Percentiles rank a stretch among this genome's conserved stretches.
Evolutionary conservation across 805 yeast species (phyloP).

Genomic region (Saturnispora hagleri): DNA sequence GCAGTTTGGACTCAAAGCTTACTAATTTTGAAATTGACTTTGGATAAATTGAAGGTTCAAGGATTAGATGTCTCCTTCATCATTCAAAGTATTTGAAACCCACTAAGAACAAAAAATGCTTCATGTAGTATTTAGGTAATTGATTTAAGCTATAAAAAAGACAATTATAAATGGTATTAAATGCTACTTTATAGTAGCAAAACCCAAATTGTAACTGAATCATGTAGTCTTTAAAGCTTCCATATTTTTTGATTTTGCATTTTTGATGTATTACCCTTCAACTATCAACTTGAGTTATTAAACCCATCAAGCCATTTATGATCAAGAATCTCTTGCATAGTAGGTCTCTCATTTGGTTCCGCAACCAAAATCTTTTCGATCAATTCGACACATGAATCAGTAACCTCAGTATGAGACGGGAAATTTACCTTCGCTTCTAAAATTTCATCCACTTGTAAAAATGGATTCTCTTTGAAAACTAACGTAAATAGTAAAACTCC

Average conservation of each 20-base stretch:
- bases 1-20: conserved; percentile 5
- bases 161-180: too few species aligned
- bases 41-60: conserved; percentile 1
- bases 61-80: conserved; percentile 6
- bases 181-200: too few species aligned
- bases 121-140: not conserved
- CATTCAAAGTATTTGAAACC: not conserved
- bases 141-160: not conserved
- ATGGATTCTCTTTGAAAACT: conserved; percentile 90
- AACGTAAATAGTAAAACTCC: conserved; percentile 87
- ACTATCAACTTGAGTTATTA: conserved; percentile 7
- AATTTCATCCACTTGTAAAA: conserved; percentile 90
- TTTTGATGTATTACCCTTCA: not conserved
- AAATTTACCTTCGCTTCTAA: conserved; percentile 79
- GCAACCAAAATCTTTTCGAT: conserved; percentile 62
- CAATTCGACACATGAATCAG: conserved; percentile 51
- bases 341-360: conserved; percentile 58
- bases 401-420: conserved; percentile 45
- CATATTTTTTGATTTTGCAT: not conserved
- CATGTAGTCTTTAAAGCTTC: not conserved
- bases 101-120: not conserved
- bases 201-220: too few species aligned
- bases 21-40: not conserved
- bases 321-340: conserved; percentile 57
- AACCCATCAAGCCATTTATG: conserved; percentile 56